phyloP scores from a whole-genome alignment of 192 early-diverging fungal genomes.

The Backusella psychrophila region DNA sequence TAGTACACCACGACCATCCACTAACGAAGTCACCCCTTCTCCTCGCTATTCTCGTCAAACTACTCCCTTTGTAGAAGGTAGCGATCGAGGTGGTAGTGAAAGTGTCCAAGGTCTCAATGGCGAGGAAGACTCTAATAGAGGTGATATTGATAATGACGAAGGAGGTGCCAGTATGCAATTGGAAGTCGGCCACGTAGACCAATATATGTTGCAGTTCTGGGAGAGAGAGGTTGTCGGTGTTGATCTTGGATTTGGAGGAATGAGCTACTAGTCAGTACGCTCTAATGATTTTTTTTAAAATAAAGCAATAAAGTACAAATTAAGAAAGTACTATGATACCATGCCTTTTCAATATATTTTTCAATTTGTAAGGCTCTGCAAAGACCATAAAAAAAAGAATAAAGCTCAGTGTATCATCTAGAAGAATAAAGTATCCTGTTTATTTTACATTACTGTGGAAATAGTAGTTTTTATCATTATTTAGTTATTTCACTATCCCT shows the following conservation, averaged over 20 bases:
- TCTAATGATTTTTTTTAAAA: background rate
- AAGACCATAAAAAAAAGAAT: too few species aligned
- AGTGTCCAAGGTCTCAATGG: background rate
- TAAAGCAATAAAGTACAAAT: background rate
- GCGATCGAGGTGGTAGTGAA: background rate
- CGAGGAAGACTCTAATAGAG: background rate
- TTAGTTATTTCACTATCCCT: too few species aligned
- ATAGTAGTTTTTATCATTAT: too few species aligned
- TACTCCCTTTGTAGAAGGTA: background rate
- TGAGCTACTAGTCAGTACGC: background rate
- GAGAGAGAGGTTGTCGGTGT: slow-evolving; percentile 49
- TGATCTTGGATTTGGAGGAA: slow-evolving; percentile 52
- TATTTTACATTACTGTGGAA: too few species aligned
- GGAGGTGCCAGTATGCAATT: slow-evolving; percentile 6
- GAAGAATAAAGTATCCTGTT: too few species aligned
- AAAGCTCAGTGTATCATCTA: too few species aligned
- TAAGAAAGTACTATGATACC: background rate
- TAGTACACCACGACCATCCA: slow-evolving; percentile 12
- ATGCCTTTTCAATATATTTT: background rate
- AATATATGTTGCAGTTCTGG: slow-evolving; percentile 69
- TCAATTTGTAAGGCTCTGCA: background rate
- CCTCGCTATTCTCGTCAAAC: background rate
- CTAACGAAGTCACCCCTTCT: background rate
- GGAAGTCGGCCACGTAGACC: slow-evolving; percentile 69
- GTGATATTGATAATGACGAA: background rate